Evolutionary conservation across 1,284 basidiomycete species (phyloP).

Genomic region (Trametes versicolor): DNA sequence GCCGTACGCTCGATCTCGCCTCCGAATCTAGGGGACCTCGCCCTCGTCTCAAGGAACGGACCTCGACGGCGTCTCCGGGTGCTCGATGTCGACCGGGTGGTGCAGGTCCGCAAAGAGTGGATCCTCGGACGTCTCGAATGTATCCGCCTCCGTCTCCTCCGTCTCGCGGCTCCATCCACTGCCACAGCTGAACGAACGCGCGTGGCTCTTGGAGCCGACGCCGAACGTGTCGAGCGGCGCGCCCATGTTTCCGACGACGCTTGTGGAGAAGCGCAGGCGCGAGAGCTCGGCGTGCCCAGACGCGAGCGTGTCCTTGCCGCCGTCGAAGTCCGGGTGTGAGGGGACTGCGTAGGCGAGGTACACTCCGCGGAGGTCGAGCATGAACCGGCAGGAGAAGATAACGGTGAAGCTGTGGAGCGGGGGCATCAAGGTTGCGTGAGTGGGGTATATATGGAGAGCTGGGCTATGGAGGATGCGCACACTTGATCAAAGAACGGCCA

Average conservation of each 20-base stretch:
- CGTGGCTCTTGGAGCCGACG: slow-evolving; percentile 3
- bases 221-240: slow-evolving; percentile 31
- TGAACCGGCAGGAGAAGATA: slow-evolving; percentile 39
- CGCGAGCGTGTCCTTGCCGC: background rate
- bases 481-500: slow-evolving; percentile 37
- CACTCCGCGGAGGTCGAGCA: slow-evolving; percentile 39
- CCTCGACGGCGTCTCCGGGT: slow-evolving; percentile 8
- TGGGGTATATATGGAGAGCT: background rate
- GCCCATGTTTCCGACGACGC: slow-evolving; percentile 37
- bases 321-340: background rate
- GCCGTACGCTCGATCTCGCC: background rate
- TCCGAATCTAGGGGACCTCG: too few species aligned
- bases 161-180: background rate
- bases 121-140: slow-evolving; percentile 19
- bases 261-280: slow-evolving; percentile 30
- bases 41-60: background rate
- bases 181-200: background rate
- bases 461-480: slow-evolving; percentile 16
- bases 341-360: slow-evolving; percentile 23
- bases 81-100: slow-evolving; percentile 3
- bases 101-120: slow-evolving; percentile 22
- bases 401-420: slow-evolving; percentile 32
- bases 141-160: slow-evolving; percentile 17
- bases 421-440: background rate
- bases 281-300: slow-evolving; percentile 6